Evolutionary conservation across 257 asterid species (phyloP).

Genomic region (Solanum chaucha): DNA sequence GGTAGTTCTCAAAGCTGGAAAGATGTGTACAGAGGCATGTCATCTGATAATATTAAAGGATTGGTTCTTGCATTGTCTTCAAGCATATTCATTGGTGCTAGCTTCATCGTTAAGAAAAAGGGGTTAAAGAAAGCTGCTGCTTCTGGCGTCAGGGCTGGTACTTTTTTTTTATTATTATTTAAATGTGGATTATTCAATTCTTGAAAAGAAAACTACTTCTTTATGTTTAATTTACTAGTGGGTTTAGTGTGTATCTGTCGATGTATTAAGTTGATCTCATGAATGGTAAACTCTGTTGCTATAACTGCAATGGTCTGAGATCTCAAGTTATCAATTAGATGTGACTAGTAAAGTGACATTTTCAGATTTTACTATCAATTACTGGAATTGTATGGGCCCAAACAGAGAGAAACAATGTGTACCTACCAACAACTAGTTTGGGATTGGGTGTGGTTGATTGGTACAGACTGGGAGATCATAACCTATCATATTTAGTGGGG

Average conservation of each 20-base stretch:
- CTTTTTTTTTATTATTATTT: neutral
- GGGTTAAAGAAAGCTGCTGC: constrained; percentile 86
- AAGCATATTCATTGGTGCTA: constrained; percentile 72
- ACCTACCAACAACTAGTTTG: neutral
- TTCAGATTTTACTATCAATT: neutral
- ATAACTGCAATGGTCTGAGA: neutral
- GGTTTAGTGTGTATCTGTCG: neutral
- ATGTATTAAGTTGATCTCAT: neutral
- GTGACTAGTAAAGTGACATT: neutral
- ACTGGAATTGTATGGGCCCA: neutral
- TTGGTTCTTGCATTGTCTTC: constrained; percentile 73
- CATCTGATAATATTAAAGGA: constrained; percentile 73
- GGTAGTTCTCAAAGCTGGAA: constrained; percentile 20
- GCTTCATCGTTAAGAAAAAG: constrained; percentile 90
- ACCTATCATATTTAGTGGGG: neutral
- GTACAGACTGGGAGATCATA: neutral
- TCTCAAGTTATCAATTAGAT: neutral
- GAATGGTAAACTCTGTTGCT: neutral
- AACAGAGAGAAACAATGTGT: neutral
- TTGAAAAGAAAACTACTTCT: neutral
- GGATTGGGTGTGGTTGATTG: neutral
- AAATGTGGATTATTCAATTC: neutral
- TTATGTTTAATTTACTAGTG: neutral
- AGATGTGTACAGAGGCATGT: constrained; percentile 62
- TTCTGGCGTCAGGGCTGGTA: constrained; percentile 81